A percentile compares a stretch with the other conserved stretches of the same genome.
These are phyloP conservation scores for Cordyceps javanica DNA, from an alignment of 2,329 filamentous ascomycete genomes.

Conservation along the genomic window DNA sequence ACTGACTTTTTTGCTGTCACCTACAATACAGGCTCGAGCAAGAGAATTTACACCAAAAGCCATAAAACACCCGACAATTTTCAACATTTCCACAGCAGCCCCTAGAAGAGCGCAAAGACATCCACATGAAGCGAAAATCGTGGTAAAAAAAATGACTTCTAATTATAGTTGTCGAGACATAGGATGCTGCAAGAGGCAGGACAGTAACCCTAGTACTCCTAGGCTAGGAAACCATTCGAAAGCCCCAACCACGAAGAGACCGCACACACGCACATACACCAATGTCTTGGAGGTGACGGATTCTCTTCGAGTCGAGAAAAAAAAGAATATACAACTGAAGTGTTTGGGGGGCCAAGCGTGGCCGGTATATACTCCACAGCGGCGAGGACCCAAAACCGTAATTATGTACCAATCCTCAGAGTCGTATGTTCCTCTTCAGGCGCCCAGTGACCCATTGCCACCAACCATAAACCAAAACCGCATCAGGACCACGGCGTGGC, in stretches of 20 bases:
- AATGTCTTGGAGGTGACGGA: background rate
- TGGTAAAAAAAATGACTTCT: conserved; percentile 10
- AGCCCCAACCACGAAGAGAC: conserved; percentile 8
- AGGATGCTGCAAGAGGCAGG: conserved; percentile 9
- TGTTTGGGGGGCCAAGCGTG: background rate
- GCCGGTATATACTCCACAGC: conserved; percentile 3
- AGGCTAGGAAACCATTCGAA: conserved; percentile 10
- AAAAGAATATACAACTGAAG: conserved; percentile 15
- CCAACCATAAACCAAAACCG: conserved; percentile 24
- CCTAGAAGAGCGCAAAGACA: conserved; percentile 4
- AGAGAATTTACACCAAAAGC: background rate
- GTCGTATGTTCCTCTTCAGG: conserved; percentile 31
- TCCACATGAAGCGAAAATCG: background rate
- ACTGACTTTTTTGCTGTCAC: conserved; percentile 9
- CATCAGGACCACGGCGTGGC: conserved; percentile 33
- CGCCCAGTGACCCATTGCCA: conserved; percentile 20
- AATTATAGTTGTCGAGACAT: conserved; percentile 10
- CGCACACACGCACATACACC: conserved; percentile 6
- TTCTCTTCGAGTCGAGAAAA: conserved; percentile 8
- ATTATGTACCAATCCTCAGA: conserved; percentile 18
- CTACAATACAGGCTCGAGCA: background rate
- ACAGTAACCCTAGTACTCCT: conserved; percentile 10
- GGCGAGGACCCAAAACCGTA: conserved; percentile 6
- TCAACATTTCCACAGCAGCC: background rate
- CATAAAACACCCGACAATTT: conserved; percentile 2